phyloP scores from a whole-genome alignment of 176 grass and related monocot genomes.

The Echinochloa phyllopogon region DNA sequence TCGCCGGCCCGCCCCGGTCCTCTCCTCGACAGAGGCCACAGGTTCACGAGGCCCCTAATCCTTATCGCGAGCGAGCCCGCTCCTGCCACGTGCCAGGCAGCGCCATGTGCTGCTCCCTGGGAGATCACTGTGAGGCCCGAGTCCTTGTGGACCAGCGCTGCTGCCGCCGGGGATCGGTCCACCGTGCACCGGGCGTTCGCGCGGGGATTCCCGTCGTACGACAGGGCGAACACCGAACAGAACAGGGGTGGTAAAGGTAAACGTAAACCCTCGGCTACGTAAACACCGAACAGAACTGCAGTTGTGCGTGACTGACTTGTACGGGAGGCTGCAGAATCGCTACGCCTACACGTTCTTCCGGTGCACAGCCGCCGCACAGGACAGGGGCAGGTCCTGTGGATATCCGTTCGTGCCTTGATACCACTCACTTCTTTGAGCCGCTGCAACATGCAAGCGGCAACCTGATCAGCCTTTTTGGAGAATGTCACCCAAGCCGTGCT shows the following conservation, averaged over 20 bases:
- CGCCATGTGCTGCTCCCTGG: slow-evolving; percentile 49
- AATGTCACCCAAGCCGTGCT: neutral
- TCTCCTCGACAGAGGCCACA: slow-evolving; percentile 29
- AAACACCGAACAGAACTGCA: too few relatives aligned
- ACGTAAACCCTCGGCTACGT: too few relatives aligned
- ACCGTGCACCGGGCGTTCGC: slow-evolving; percentile 15
- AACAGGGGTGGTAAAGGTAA: too few relatives aligned
- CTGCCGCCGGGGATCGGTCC: slow-evolving; percentile 24
- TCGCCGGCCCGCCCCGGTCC: slow-evolving; percentile 17
- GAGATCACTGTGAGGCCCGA: slow-evolving; percentile 26
- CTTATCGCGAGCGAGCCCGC: slow-evolving; percentile 45
- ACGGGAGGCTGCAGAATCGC: slow-evolving; percentile 12
- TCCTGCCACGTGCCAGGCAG: slow-evolving; percentile 55
- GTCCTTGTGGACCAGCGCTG: slow-evolving; percentile 38
- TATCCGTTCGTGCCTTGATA: neutral
- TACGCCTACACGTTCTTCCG: neutral
- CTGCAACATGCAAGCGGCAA: neutral
- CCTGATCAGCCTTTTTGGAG: neutral
- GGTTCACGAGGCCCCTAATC: slow-evolving; percentile 57
- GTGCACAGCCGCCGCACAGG: neutral
- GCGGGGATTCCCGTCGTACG: slow-evolving; percentile 12
- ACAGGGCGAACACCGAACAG: neutral
- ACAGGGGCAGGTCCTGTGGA: neutral
- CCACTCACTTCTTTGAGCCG: neutral
- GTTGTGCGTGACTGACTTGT: slow-evolving; percentile 49